Conservation (phyloP, 2,329 filamentous ascomycete species). For the Talaromyces sp. region DNA sequence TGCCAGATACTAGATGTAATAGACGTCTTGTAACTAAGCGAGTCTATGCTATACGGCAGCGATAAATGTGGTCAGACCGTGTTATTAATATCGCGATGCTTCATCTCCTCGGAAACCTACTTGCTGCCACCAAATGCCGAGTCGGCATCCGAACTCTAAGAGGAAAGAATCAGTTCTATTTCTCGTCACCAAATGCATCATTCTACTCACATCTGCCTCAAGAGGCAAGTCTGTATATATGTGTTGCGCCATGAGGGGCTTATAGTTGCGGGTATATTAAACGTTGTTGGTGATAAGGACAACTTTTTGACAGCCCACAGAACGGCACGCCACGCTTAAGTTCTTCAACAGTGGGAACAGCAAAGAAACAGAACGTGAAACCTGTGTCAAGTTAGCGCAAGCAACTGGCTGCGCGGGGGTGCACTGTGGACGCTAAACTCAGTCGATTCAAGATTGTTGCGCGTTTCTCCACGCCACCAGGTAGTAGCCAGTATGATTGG, state of each 20-base stretch:
- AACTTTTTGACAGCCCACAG: not conserved
- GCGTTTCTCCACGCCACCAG: not conserved
- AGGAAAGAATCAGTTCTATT: not conserved
- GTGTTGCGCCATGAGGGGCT: conserved; percentile 5
- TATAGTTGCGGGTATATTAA: not conserved
- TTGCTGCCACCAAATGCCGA: not conserved
- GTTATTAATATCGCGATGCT: not conserved
- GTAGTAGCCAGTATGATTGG: not conserved
- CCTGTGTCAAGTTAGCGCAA: too few relatives aligned
- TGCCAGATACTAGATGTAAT: conserved; percentile 11
- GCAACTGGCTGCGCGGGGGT: too few relatives aligned
- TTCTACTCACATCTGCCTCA: conserved; percentile 9
- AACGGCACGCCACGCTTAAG: not conserved
- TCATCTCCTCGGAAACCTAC: not conserved
- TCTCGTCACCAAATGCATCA: not conserved
- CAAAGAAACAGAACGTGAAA: too few relatives aligned
- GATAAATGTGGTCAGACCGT: not conserved
- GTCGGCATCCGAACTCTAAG: not conserved
- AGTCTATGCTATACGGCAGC: conserved; percentile 1
- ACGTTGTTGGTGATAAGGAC: not conserved
- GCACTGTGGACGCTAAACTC: not conserved
- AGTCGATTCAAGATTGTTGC: not conserved
- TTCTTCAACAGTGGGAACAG: not conserved
- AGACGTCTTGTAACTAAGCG: conserved; percentile 10
- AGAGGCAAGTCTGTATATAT: conserved; percentile 6